A percentile compares a stretch with the other conserved stretches of the same genome.
Evolutionary conservation across 2,329 filamentous ascomycete species (phyloP).

Genomic region (Penicillium sclerotigenum): DNA sequence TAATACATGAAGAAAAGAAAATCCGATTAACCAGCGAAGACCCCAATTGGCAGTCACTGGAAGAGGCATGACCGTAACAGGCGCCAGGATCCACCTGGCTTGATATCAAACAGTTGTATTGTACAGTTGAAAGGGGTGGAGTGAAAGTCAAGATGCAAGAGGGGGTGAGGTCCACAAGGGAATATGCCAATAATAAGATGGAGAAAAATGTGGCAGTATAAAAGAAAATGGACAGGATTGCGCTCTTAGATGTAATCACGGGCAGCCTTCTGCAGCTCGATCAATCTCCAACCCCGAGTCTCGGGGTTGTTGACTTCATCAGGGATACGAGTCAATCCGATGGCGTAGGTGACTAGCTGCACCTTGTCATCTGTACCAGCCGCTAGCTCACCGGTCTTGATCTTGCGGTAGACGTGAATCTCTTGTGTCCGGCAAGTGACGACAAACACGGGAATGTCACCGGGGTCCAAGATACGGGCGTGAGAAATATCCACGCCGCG

Average conservation of each 20-base stretch:
- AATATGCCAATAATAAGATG: slow-evolving; percentile 15
- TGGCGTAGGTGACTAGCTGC: slow-evolving; percentile 95
- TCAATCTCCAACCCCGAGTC: slow-evolving; percentile 93
- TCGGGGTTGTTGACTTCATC: slow-evolving; percentile 97
- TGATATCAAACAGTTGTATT: slow-evolving; percentile 40
- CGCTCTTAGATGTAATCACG: slow-evolving; percentile 72
- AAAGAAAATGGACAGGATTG: background rate
- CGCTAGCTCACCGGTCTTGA: slow-evolving; percentile 82
- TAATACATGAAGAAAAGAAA: slow-evolving; percentile 26
- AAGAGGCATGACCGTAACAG: slow-evolving; percentile 28
- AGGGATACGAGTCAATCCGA: slow-evolving; percentile 87
- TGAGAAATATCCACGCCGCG: slow-evolving; percentile 74
- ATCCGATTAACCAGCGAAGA: slow-evolving; percentile 20
- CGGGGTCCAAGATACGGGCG: slow-evolving; percentile 48
- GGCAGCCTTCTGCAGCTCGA: slow-evolving; percentile 97
- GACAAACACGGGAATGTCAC: slow-evolving; percentile 79
- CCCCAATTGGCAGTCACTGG: slow-evolving; percentile 21
- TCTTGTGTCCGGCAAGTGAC: slow-evolving; percentile 96
- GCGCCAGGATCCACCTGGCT: slow-evolving; percentile 35
- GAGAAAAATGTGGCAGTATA: background rate
- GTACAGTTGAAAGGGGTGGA: slow-evolving; percentile 37
- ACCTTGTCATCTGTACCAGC: slow-evolving; percentile 99
- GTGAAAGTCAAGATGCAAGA: slow-evolving; percentile 29
- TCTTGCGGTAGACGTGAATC: slow-evolving; percentile 93
- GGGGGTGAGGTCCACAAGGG: slow-evolving; percentile 16